A percentile compares a stretch with the other conserved stretches of the same genome.
Evolutionary conservation across 257 asterid species (phyloP).

Genomic region (Solanum dulcamara): DNA sequence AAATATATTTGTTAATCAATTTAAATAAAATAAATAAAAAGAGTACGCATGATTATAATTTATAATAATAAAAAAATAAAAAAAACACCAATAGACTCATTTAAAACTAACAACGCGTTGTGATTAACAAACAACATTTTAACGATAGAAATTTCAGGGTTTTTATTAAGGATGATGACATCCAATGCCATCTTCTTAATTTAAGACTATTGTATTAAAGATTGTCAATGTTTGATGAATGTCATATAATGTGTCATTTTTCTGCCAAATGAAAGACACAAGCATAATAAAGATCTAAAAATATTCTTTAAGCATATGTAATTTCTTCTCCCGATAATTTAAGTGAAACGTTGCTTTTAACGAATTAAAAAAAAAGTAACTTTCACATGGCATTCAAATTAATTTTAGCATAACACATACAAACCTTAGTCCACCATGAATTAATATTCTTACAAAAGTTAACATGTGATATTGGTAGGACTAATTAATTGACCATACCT

Average conservation of each 20-base stretch:
- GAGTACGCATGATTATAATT: too few relatives aligned
- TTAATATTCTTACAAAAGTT: conserved; percentile 5
- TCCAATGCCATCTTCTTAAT: neutral
- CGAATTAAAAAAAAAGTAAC: too few relatives aligned
- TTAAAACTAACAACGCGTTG: neutral
- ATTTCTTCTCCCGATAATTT: neutral
- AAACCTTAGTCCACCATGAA: neutral
- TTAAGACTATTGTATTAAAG: too few relatives aligned
- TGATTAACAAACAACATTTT: neutral
- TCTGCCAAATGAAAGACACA: too few relatives aligned
- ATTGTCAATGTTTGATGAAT: too few relatives aligned
- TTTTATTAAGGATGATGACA: neutral
- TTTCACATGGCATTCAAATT: neutral
- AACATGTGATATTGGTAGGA: conserved; percentile 34
- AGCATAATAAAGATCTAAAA: too few relatives aligned
- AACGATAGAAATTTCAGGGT: neutral
- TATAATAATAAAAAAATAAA: too few relatives aligned
- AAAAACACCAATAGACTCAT: neutral
- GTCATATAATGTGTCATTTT: too few relatives aligned
- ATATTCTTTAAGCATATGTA: neutral
- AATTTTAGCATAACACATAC: neutral
- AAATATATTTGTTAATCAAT: neutral
- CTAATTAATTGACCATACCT: conserved; percentile 24
- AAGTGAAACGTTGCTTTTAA: neutral
- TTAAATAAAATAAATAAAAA: too few relatives aligned